Evolutionary conservation across 169 alveolate genomes (phyloP).

Genomic region (Eimeria falciformis): DNA sequence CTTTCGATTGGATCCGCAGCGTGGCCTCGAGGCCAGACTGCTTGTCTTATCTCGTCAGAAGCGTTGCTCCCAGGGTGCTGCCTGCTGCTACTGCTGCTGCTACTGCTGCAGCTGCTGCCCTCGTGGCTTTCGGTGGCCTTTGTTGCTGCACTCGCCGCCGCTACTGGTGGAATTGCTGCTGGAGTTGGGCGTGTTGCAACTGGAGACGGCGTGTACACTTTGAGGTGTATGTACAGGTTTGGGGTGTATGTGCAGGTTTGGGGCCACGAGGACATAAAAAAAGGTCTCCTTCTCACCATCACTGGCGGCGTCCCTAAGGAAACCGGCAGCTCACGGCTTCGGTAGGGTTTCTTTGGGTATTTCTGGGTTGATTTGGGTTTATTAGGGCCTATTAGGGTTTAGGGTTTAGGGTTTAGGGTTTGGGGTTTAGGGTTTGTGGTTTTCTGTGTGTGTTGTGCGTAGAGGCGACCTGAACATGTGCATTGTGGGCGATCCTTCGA

Average conservation of each 20-base stretch:
- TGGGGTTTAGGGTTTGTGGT: neutral
- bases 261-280: conserved; percentile 97
- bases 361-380: too few species aligned
- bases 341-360: conserved; percentile 58
- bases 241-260: conserved; percentile 84
- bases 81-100: conserved; percentile 21
- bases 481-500: conserved; percentile 98
- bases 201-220: neutral
- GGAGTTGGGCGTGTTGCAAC: neutral
- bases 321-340: conserved; percentile 92
- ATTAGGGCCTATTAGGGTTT: too few species aligned
- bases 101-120: neutral
- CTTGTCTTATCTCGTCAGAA: conserved; percentile 51
- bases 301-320: conserved; percentile 98
- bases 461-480: conserved; percentile 99
- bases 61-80: conserved; percentile 73
- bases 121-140: neutral
- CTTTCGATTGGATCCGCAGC: conserved; percentile 68
- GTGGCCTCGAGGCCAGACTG: conserved; percentile 39
- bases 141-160: neutral
- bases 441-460: conserved; percentile 92
- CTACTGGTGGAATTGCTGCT: neutral
- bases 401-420: conserved; percentile 34
- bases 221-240: neutral
- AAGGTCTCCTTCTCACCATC: conserved; percentile 96